phyloP scores from a whole-genome alignment of 371 early-diverging fungal genomes.

The Mucor saturninus region DNA sequence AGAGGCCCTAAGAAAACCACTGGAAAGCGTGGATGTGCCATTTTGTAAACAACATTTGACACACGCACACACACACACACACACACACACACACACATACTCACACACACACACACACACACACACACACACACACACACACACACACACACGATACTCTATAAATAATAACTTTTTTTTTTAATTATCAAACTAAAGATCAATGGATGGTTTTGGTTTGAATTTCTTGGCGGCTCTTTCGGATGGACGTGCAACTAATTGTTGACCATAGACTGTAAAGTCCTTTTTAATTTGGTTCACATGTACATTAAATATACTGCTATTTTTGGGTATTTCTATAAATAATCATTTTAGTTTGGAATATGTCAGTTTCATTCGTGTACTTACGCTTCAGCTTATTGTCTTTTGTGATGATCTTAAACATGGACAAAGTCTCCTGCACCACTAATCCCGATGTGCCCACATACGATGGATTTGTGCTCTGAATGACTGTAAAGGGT shows the following conservation, averaged over 20 bases:
- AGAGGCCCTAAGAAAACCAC: slow-evolving; percentile 8
- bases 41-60: not conserved
- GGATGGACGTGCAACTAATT: slow-evolving; percentile 73
- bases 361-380: not conserved
- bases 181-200: slow-evolving; percentile 54
- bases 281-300: slow-evolving; percentile 34
- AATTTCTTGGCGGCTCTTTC: slow-evolving; percentile 89
- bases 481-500: slow-evolving; percentile 63
- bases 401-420: slow-evolving; percentile 77
- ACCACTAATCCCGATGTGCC: slow-evolving; percentile 83
- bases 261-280: slow-evolving; percentile 82
- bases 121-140: slow-evolving; percentile 2
- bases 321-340: slow-evolving; percentile 79
- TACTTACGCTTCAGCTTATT: slow-evolving; percentile 69
- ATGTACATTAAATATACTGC: slow-evolving; percentile 72
- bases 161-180: not conserved
- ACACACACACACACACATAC: not conserved
- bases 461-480: slow-evolving; percentile 82
- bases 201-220: slow-evolving; percentile 81
- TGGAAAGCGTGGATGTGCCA: not conserved
- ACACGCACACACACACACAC: no score
- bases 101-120: not conserved
- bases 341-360: not conserved
- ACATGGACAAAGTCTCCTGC: slow-evolving; percentile 88
- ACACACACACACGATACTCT: not conserved